Evolutionary conservation across 164 flowering plant genomes (phyloP).

Genomic region (Aristolochia californica): DNA sequence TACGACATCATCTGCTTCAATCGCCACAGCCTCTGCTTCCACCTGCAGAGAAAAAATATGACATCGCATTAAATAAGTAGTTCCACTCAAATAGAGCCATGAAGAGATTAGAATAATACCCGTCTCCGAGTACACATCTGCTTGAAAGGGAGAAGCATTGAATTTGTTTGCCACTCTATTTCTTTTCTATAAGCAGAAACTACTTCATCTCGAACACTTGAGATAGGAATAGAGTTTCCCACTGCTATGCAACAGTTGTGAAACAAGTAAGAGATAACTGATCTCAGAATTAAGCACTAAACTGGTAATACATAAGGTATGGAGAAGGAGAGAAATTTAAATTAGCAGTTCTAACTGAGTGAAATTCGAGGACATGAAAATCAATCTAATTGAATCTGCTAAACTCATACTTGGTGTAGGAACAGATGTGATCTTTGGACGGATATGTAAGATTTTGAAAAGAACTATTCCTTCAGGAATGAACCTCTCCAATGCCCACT

Average conservation of each 20-base stretch:
- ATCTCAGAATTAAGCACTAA: too few relatives aligned
- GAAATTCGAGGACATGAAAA: too few relatives aligned
- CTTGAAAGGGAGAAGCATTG: conserved; percentile 58
- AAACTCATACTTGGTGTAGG: conserved; percentile 54
- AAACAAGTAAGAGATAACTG: neutral
- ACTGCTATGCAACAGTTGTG: conserved; percentile 23
- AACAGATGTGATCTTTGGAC: conserved; percentile 30
- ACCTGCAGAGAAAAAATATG: conserved; percentile 30
- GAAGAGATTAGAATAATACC: conserved; percentile 25
- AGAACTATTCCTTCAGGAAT: conserved; percentile 33
- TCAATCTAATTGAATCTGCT: too few relatives aligned
- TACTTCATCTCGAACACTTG: conserved; percentile 68
- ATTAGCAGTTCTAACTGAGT: too few relatives aligned
- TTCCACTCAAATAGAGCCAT: neutral
- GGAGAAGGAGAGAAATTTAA: too few relatives aligned
- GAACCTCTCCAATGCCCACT: conserved; percentile 80
- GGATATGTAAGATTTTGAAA: conserved; percentile 66
- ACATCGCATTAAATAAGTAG: neutral
- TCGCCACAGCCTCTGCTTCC: conserved; percentile 37
- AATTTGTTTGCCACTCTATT: conserved; percentile 42
- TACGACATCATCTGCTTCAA: conserved; percentile 71
- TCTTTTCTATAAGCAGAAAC: conserved; percentile 55
- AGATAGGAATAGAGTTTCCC: conserved; percentile 60
- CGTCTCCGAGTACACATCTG: conserved; percentile 34
- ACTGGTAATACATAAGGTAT: too few relatives aligned